phyloP scores from a whole-genome alignment of 371 early-diverging fungal species.

The Mucor sp. region DNA sequence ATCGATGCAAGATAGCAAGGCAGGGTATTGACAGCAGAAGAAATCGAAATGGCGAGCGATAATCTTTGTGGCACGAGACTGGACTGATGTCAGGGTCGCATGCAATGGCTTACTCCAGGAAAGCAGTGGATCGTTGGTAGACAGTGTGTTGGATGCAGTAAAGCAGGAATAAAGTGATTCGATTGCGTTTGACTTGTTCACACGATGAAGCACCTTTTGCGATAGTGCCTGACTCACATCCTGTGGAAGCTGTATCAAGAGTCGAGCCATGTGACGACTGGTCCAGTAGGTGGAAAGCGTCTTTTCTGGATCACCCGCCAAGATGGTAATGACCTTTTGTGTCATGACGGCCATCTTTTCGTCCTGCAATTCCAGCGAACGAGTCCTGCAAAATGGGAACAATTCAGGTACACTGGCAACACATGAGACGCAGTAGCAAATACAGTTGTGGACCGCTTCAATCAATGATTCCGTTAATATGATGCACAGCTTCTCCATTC shows the following conservation, averaged over 20 bases:
- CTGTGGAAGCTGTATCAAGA: conserved; percentile 20
- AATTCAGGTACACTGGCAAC: conserved; percentile 17
- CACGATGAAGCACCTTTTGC: conserved; percentile 28
- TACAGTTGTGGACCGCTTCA: conserved; percentile 23
- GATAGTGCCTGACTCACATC: conserved; percentile 28
- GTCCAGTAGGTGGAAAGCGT: conserved; percentile 29
- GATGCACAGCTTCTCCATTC: conserved; percentile 32
- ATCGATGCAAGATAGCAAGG: conserved; percentile 44
- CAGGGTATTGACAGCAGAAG: conserved; percentile 41
- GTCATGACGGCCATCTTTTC: conserved; percentile 27
- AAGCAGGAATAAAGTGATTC: conserved; percentile 35
- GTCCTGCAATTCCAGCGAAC: conserved; percentile 19
- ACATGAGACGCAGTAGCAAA: conserved; percentile 31
- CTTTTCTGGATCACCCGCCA: conserved; percentile 33
- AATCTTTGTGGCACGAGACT: conserved; percentile 26
- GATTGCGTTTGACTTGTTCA: conserved; percentile 38
- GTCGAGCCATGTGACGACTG: conserved; percentile 31
- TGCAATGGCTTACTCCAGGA: conserved; percentile 30
- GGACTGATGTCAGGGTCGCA: conserved; percentile 28
- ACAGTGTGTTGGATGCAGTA: conserved; percentile 20
- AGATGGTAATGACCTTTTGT: conserved; percentile 15
- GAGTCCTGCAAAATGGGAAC: conserved; percentile 19
- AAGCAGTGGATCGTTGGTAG: conserved; percentile 18
- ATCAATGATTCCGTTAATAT: conserved; percentile 9
- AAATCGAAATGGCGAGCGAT: conserved; percentile 38